Evolutionary conservation across 2,329 filamentous ascomycete genomes (phyloP), one percentile per base, ranked within the genome.

Genomic region (Colletotrichum sojae): DNA sequence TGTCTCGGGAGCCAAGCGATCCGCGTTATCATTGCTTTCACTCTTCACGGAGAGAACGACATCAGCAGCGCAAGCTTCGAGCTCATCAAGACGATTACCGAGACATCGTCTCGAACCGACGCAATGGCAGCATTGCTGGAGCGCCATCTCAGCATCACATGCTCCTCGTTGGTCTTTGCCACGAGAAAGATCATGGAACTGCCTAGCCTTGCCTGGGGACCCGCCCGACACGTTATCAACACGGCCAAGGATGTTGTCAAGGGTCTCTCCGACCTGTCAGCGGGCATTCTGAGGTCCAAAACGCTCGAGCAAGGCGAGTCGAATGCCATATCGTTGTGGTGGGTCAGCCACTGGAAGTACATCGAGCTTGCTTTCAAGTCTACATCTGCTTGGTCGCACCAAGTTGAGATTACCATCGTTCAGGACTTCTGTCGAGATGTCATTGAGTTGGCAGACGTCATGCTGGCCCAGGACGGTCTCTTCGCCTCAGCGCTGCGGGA

Each of bases 361-460:
- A 85, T 98, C 51, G 91, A 91, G 49, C 91, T 92, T 64, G 93
- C 95, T 16, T 98, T 98, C 75, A 46, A 63, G 15, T 90, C 91
- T 69, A 97, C 95, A 3, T 94, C 97, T 76, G 83, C 84, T 12
- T 99, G 96, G 96, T 94, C 94, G 72, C 83, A 89, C 15, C 87
- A 87, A 4, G 89, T 93, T 67, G 91, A 95, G 58, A 96, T 94
- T 77, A 81, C 85, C 20, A 85, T 89, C 62, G 95, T 99, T 93
- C 91, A 94, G 75, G 91, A 97, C 66, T 98, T 98, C 75, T 98
- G 95, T 77, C 91, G 96, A 73, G 94, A 97, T 76, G 93, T 93
- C 15, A 99, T 99, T 89, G 94, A 98, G 75, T 93, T 97, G 76
- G 95, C 95, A 0, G 93, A 97, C 76, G 87, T 89, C 43, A 86